These are phyloP conservation scores for Lichtheimia hyalospora DNA, from an alignment of 371 early-diverging fungal species.

Conservation along the genomic window DNA sequence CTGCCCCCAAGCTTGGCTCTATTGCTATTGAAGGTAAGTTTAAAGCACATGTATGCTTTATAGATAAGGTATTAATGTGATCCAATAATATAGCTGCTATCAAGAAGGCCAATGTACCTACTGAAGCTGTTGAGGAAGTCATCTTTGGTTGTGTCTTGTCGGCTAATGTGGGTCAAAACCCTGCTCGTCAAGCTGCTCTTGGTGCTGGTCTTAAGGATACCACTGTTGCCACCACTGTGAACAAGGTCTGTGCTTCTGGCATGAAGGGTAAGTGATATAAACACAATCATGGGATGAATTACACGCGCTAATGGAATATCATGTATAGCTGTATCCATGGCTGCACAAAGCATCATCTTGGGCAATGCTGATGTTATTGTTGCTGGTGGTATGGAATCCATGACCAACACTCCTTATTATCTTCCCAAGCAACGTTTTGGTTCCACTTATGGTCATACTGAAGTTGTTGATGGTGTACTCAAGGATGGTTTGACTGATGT, in stretches of 20 bases:
- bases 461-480: conserved; percentile 83
- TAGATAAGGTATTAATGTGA: not conserved
- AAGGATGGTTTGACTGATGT: conserved; percentile 94
- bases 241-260: conserved; percentile 98
- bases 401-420: conserved; percentile 97
- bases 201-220: conserved; percentile 79
- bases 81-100: conserved; percentile 61
- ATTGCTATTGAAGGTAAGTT: conserved; percentile 83
- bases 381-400: conserved; percentile 97
- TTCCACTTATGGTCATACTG: conserved; percentile 84
- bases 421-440: conserved; percentile 80
- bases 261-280: conserved; percentile 72
- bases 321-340: conserved; percentile 72
- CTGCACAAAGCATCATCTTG: conserved; percentile 81
- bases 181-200: conserved; percentile 93
- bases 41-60: not conserved
- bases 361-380: conserved; percentile 83
- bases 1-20: conserved; percentile 87
- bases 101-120: conserved; percentile 65
- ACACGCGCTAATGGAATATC: too few species aligned
- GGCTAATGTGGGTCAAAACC: conserved; percentile 92
- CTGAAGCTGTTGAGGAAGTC: conserved; percentile 78
- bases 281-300: not conserved
- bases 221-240: conserved; percentile 87
- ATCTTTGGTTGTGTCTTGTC: conserved; percentile 85